Base-by-base conservation (phyloP, 768 basidiomycete genomes). In the Hygrophorus russula region DNA sequence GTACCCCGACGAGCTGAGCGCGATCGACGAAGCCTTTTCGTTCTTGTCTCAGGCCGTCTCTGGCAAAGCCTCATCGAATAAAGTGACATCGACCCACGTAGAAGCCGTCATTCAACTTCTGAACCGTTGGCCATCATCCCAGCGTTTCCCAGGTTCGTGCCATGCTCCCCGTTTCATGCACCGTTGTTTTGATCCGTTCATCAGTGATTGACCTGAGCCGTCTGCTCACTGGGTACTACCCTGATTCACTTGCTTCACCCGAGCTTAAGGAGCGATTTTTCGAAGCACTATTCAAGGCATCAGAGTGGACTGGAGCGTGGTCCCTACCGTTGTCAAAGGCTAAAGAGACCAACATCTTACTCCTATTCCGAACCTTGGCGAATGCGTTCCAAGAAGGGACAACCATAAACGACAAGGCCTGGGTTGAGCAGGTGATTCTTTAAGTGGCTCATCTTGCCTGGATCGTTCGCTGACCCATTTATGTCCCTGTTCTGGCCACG, bases 131-230 rank as follows among this genome's bases (percentile, higher is more conserved):
- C 86, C 88, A 3, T 56, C 67, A 5, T 68, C 76, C 1, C 76
- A 80, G 48, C 71, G 80, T 18, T 89, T 86, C 58, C 87, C 87
- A 39, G 71, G 83, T 82, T 58, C 20, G 64, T 53, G 41, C 15
- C 28, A 13, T 10, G 17, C 46, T 38, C 31, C 20, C 9, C n/a
- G n/a, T 40, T 41, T 45, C 43, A 40, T 31, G 10, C 38, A 11
- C 31, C 12, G 10, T 27, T 14, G 10, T 19, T 13, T 13, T 33
- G 40, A n/a, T 24, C 39, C 44, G 30, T 41, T 48, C 41, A 10
- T 9, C 50, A 90, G 89, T 93, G 10, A 77, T 98, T 54, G 94
- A 98, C 55, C 72, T 97, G 10, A 70, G 77, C 41, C 80, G 96
- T 32, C 67, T 94, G 31, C 59, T 94, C 12, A 66, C 78, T 14